Conservation (phyloP, 176 grass and related monocot genomes). For the Oryza meridionalis region DNA sequence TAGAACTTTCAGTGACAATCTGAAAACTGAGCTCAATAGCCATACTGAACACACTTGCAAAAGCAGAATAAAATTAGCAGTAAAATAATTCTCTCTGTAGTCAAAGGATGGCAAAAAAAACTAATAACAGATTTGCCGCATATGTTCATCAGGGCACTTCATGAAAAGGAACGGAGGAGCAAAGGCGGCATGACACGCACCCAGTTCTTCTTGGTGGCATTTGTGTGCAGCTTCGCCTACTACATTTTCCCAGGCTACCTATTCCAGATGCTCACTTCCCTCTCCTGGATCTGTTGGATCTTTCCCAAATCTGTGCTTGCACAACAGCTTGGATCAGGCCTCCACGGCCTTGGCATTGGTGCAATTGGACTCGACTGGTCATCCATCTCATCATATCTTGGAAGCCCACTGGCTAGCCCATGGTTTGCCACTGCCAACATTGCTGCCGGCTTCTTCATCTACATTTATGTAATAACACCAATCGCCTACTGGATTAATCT, state of each 20-base stretch:
- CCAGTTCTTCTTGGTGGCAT: conserved; percentile 88
- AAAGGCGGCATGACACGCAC: conserved; percentile 76
- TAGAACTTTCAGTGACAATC: neutral
- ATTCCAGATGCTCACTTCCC: conserved; percentile 88
- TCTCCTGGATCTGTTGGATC: conserved; percentile 95
- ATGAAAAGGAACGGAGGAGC: conserved; percentile 66
- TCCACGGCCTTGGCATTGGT: conserved; percentile 72
- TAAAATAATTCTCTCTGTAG: neutral
- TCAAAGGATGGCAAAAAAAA: neutral
- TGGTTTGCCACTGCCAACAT: conserved; percentile 96
- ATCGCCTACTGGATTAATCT: conserved; percentile 74
- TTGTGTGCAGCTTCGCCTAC: conserved; percentile 79
- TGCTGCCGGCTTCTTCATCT: conserved; percentile 70
- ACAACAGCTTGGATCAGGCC: conserved; percentile 85
- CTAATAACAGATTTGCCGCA: neutral
- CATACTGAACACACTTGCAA: neutral
- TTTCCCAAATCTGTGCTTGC: conserved; percentile 76
- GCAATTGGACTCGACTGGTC: conserved; percentile 89
- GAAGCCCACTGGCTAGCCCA: conserved; percentile 91
- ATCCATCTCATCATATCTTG: conserved; percentile 71
- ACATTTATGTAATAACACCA: conserved; percentile 78
- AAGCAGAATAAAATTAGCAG: neutral
- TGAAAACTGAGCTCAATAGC: neutral
- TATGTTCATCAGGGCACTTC: conserved; percentile 50
- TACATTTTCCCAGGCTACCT: conserved; percentile 89